A percentile compares a stretch with the other conserved stretches of the same genome.
These are phyloP conservation scores for Mycena kentingensis DNA, from an alignment of 768 basidiomycete genomes.

Conservation along the genomic window DNA sequence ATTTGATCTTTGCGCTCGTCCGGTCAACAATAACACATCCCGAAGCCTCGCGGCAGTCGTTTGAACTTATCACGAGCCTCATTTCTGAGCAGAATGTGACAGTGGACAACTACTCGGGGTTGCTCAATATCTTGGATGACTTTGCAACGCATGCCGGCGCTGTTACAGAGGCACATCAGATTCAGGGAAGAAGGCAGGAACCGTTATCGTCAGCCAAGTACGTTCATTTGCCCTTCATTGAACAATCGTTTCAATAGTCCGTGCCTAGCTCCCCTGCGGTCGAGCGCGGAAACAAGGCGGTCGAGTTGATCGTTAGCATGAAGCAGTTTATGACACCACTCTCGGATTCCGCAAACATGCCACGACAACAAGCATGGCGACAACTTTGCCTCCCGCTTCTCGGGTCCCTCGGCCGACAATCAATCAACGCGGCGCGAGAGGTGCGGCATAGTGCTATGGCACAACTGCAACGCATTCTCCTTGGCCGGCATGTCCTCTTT, in stretches of 20 bases:
- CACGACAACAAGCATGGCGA: slow-evolving; percentile 67
- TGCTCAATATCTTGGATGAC: slow-evolving; percentile 82
- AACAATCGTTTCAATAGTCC: no score
- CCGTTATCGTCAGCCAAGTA: slow-evolving; percentile 55
- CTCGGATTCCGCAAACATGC: slow-evolving; percentile 48
- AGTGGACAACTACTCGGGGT: slow-evolving; percentile 76
- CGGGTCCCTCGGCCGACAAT: slow-evolving; percentile 74
- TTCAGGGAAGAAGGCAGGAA: slow-evolving; percentile 52
- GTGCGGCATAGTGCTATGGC: slow-evolving; percentile 79
- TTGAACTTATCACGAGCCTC: slow-evolving; percentile 74
- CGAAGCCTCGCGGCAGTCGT: slow-evolving; percentile 83
- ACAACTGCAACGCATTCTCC: slow-evolving; percentile 80
- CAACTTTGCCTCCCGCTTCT: slow-evolving; percentile 76
- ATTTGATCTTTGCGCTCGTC: slow-evolving; percentile 84
- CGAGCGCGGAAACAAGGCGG: slow-evolving; percentile 77
- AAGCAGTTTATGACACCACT: slow-evolving; percentile 66
- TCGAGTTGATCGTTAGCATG: slow-evolving; percentile 78
- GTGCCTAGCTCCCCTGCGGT: slow-evolving; percentile 78
- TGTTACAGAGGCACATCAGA: slow-evolving; percentile 58
- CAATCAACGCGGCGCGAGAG: slow-evolving; percentile 79
- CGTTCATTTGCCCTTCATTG: slow-evolving; percentile 20
- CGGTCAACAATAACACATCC: slow-evolving; percentile 83
- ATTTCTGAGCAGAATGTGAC: slow-evolving; percentile 60
- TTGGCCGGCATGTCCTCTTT: slow-evolving; percentile 71
- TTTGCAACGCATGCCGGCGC: slow-evolving; percentile 77